Conservation (phyloP, 306 rosid genomes). For the Ormosia emarginata region DNA sequence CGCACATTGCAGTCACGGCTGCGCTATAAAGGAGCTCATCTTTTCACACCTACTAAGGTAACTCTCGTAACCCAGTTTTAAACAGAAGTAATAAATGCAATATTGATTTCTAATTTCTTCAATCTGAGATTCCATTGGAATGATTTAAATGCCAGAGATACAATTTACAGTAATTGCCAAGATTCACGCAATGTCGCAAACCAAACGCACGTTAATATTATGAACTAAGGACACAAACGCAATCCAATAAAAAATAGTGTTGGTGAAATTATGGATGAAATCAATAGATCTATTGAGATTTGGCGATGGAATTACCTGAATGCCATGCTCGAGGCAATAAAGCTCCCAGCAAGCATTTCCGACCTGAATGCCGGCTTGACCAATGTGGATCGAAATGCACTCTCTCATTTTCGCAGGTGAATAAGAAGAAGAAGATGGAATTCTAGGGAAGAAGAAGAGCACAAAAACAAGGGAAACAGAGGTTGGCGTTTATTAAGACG, state of each 20-base stretch:
- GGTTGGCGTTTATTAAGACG: constrained; percentile 62
- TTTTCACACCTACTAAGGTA: too few species aligned
- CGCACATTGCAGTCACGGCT: too few species aligned
- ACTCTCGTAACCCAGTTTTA: too few species aligned
- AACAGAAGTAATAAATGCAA: background rate
- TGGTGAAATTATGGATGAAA: background rate
- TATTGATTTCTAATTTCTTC: background rate
- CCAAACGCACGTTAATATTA: background rate
- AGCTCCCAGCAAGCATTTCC: constrained; percentile 74
- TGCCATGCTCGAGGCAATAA: constrained; percentile 67
- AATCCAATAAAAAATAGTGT: background rate
- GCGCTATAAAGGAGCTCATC: too few species aligned
- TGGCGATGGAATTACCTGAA: constrained; percentile 37
- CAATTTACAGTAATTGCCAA: background rate
- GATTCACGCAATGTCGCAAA: background rate
- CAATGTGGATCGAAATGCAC: constrained; percentile 68
- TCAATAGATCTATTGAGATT: background rate
- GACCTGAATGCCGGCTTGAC: constrained; percentile 71
- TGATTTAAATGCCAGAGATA: background rate
- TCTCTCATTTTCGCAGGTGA: constrained; percentile 41
- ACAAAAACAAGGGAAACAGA: background rate
- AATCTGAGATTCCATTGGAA: background rate
- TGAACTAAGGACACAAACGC: background rate
- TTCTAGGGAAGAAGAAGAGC: background rate
- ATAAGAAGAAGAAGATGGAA: background rate